phyloP scores from a whole-genome alignment of 345 rosid species.

The Abelmoschus esculentus region DNA sequence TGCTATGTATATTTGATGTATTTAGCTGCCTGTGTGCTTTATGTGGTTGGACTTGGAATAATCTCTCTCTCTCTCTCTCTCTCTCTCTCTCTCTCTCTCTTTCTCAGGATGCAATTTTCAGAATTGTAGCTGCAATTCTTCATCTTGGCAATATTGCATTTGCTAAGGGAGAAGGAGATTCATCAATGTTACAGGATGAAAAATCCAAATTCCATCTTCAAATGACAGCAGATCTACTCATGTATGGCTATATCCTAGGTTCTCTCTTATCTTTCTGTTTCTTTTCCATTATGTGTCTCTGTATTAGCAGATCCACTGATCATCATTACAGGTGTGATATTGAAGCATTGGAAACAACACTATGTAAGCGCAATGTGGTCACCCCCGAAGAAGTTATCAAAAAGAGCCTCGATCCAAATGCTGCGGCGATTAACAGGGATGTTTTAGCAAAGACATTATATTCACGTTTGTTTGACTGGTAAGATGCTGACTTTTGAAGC shows the following conservation, averaged over 20 bases:
- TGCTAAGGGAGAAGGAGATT: conserved; percentile 50
- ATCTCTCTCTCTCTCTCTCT: neutral
- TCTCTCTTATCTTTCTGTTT: conserved; percentile 9
- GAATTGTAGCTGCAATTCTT: conserved; percentile 83
- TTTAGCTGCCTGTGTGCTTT: conserved; percentile 10
- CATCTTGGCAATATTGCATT: conserved; percentile 84
- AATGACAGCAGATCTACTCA: conserved; percentile 74
- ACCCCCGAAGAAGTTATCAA: conserved; percentile 81
- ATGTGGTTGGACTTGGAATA: neutral
- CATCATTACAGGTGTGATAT: conserved; percentile 62
- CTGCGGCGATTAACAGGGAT: conserved; percentile 76
- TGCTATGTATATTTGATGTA: conserved; percentile 6
- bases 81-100: no score
- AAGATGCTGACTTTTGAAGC: conserved; percentile 15
- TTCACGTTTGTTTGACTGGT: conserved; percentile 85
- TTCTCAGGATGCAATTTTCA: conserved; percentile 69
- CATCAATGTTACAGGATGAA: conserved; percentile 54
- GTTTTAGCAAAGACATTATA: conserved; percentile 90
- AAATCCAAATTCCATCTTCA: conserved; percentile 64
- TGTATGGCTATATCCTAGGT: conserved; percentile 31
- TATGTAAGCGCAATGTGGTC: conserved; percentile 72
- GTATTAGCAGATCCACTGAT: neutral
- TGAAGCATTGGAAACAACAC: conserved; percentile 55
- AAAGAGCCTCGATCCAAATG: conserved; percentile 68
- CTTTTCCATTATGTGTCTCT: conserved; percentile 4